These are phyloP conservation scores for Echeveria elegans DNA, from an alignment of 164 flowering plant genomes.

Conservation along the genomic window DNA sequence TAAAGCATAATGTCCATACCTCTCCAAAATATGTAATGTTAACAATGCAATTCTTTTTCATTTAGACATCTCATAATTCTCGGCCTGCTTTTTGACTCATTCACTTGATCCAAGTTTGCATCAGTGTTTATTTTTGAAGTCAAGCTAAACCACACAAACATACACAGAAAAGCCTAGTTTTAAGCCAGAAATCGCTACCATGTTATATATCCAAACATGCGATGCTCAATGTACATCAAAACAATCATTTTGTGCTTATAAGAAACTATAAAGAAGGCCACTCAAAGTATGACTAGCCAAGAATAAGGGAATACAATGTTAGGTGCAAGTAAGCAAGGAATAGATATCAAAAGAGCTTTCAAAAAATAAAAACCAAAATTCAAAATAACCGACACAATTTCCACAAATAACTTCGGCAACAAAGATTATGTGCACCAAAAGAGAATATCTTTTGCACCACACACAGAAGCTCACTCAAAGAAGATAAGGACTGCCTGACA, in stretches of 20 bases:
- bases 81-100: background rate
- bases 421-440: background rate
- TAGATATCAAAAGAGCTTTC: background rate
- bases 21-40: too few relatives aligned
- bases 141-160: background rate
- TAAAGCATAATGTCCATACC: too few relatives aligned
- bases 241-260: background rate
- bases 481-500: background rate
- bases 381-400: background rate
- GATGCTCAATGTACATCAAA: background rate
- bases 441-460: background rate
- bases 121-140: background rate
- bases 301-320: background rate
- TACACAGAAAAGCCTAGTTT: background rate
- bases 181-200: background rate
- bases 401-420: background rate
- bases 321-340: too few relatives aligned
- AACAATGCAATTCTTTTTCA: background rate
- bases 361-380: background rate
- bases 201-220: background rate
- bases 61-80: background rate
- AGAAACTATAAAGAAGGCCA: background rate
- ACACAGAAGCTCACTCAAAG: background rate
- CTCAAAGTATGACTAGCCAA: background rate
- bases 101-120: background rate